Conservation (phyloP, 495 filamentous ascomycete genomes). For the Penicillium robsamsonii region DNA sequence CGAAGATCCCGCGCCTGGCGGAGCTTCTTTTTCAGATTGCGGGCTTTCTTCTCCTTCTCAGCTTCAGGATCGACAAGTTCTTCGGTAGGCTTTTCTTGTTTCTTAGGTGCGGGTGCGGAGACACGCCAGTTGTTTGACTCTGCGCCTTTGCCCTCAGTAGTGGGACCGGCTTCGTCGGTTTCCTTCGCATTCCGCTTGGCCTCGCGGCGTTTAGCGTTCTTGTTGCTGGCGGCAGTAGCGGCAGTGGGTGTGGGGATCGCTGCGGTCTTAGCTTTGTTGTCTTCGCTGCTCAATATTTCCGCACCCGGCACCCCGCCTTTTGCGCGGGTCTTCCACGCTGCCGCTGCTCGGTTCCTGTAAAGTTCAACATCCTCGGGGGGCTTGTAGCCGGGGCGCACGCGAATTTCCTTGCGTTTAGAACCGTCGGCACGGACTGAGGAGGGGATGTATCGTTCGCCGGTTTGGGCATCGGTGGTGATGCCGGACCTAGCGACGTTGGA, state of each 20-base stretch:
- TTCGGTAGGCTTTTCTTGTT: conserved; percentile 32
- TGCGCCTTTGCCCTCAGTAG: conserved; percentile 39
- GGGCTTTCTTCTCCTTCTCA: conserved; percentile 88
- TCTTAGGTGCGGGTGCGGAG: conserved; percentile 18
- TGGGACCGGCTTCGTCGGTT: conserved; percentile 35
- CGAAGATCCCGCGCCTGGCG: conserved; percentile 87
- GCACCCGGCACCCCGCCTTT: conserved; percentile 79
- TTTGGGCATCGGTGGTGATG: conserved; percentile 67
- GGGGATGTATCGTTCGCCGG: conserved; percentile 85
- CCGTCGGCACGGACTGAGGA: conserved; percentile 84
- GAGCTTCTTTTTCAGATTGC: conserved; percentile 94
- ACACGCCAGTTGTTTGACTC: conserved; percentile 34
- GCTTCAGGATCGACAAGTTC: conserved; percentile 60
- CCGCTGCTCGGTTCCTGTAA: conserved; percentile 90
- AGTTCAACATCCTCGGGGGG: conserved; percentile 96
- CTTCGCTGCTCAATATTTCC: conserved; percentile 55
- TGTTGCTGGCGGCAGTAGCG: conserved; percentile 60
- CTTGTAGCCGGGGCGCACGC: conserved; percentile 86
- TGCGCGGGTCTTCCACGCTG: conserved; percentile 79
- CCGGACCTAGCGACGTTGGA: conserved; percentile 53
- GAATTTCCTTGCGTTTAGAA: conserved; percentile 84
- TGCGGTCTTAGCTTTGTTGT: conserved; percentile 43
- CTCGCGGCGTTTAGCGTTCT: conserved; percentile 92
- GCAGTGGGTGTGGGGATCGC: neutral
- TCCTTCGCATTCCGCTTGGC: conserved; percentile 85